phyloP scores from a whole-genome alignment of 2,329 filamentous ascomycete species.

The Anisogramma anomala region DNA sequence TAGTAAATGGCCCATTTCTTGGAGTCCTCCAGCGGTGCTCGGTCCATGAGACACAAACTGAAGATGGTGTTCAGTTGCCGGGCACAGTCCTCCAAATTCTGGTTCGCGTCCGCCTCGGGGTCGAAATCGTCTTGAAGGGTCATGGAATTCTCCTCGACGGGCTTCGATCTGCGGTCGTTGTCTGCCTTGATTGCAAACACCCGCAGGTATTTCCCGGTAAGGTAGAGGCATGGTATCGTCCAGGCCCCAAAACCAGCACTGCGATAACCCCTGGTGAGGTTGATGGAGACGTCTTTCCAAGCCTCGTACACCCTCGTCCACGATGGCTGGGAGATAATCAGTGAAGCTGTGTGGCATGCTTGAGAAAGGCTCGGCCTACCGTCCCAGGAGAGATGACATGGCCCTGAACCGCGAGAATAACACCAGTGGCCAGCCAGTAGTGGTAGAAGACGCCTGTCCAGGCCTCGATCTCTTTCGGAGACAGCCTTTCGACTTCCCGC shows the following conservation, averaged over 20 bases:
- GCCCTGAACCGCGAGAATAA: constrained; percentile 57
- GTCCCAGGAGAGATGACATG: constrained; percentile 22
- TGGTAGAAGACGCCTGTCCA: constrained; percentile 78
- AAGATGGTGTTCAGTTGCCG: constrained; percentile 88
- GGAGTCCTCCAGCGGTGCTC: constrained; percentile 79
- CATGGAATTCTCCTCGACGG: constrained; percentile 28
- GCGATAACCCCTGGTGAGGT: constrained; percentile 70
- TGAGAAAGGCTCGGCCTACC: neutral
- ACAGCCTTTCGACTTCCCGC: constrained; percentile 2
- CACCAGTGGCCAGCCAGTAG: constrained; percentile 74
- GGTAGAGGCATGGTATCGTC: constrained; percentile 86
- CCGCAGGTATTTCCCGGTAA: constrained; percentile 74
- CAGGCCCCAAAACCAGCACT: constrained; percentile 69
- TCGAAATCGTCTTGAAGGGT: constrained; percentile 73
- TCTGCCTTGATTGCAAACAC: constrained; percentile 88
- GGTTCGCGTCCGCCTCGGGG: constrained; percentile 62
- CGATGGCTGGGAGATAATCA: constrained; percentile 31
- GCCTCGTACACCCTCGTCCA: constrained; percentile 76
- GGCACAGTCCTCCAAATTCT: constrained; percentile 82
- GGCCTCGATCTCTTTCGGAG: constrained; percentile 61
- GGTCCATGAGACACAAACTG: constrained; percentile 76
- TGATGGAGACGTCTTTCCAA: constrained; percentile 76
- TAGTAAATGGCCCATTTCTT: constrained; percentile 98
- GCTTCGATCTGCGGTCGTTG: constrained; percentile 42
- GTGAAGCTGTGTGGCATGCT: neutral